Percentiles rank a stretch among this genome's conserved stretches.
Conservation (phyloP, 331 rosid genomes). For the Acacia concinna region DNA sequence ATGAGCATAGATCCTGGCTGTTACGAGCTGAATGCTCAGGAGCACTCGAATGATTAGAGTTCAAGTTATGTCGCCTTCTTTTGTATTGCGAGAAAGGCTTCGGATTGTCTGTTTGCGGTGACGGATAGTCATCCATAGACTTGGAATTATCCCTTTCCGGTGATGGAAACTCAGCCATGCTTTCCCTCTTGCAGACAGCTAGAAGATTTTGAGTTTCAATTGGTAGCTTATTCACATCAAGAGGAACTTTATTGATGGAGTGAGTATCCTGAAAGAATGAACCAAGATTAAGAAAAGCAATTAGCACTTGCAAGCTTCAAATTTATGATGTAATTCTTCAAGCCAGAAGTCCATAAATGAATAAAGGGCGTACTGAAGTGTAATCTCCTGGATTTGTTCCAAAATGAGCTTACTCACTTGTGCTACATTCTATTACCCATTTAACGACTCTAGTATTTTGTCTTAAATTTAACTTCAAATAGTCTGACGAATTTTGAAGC, state of each 20-base stretch:
- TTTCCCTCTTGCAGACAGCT: constrained; percentile 76
- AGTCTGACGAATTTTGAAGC: neutral
- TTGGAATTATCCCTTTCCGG: constrained; percentile 43
- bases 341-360: constrained; percentile 9
- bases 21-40: constrained; percentile 61
- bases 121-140: constrained; percentile 50
- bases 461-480: neutral
- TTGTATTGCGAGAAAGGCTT: constrained; percentile 69
- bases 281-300: constrained; percentile 5
- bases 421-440: neutral
- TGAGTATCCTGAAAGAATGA: constrained; percentile 61
- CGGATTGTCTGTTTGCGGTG: constrained; percentile 56
- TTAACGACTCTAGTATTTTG: neutral
- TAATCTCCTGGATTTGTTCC: neutral
- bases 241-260: constrained; percentile 47
- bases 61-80: constrained; percentile 63
- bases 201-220: constrained; percentile 53
- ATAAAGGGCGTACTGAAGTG: neutral
- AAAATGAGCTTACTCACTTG: neutral
- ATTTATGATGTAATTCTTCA: constrained; percentile 13
- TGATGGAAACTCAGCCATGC: constrained; percentile 58
- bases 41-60: constrained; percentile 52
- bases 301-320: constrained; percentile 6
- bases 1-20: constrained; percentile 72
- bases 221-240: constrained; percentile 63